Evolutionary conservation across 345 rosid species (phyloP).

Genomic region (Trapa incisa): DNA sequence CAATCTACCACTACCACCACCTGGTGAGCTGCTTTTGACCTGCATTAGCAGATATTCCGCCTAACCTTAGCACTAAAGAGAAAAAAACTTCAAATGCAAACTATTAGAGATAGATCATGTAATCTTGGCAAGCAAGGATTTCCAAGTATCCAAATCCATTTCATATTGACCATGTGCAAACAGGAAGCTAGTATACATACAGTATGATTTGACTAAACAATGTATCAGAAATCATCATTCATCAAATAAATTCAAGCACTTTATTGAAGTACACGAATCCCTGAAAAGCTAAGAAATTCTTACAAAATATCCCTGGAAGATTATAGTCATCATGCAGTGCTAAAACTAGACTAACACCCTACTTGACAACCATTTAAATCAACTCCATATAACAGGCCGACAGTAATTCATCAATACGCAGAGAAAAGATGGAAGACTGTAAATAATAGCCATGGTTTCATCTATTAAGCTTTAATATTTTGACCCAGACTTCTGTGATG

Average conservation of each 20-base stretch:
- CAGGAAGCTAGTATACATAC: neutral
- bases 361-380: neutral
- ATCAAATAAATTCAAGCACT: neutral
- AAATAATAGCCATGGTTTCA: neutral
- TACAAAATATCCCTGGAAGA: neutral
- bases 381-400: neutral
- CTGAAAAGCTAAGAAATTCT: no score
- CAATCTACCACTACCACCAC: slow-evolving; percentile 49
- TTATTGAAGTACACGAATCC: neutral
- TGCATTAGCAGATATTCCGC: slow-evolving; percentile 18
- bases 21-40: slow-evolving; percentile 33
- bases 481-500: neutral
- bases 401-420: neutral
- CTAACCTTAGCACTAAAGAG: neutral
- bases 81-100: neutral
- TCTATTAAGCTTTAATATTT: neutral
- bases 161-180: neutral
- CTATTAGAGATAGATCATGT: neutral
- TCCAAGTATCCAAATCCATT: neutral
- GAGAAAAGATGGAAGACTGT: neutral
- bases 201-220: neutral
- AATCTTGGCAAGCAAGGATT: neutral
- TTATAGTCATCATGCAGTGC: neutral
- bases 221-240: neutral
- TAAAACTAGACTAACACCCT: neutral